These are phyloP conservation scores for Sisymbrium altissimum DNA, from an alignment of 345 rosid species.

Conservation along the genomic window DNA sequence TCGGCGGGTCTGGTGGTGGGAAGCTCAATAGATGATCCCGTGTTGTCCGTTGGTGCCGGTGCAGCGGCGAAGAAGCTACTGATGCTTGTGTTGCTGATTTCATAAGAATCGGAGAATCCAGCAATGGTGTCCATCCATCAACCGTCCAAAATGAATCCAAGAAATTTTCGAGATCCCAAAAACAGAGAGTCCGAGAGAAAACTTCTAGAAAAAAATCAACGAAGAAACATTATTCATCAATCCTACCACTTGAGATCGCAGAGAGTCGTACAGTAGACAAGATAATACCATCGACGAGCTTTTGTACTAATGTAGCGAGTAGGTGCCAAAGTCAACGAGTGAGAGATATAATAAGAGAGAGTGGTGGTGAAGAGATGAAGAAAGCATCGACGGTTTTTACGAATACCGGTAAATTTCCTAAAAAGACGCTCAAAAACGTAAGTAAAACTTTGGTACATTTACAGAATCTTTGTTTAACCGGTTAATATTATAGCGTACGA, in stretches of 20 bases:
- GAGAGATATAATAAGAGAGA: neutral
- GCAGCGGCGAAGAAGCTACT: conserved; percentile 35
- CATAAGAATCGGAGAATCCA: neutral
- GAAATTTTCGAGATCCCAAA: neutral
- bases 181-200: neutral
- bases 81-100: conserved; percentile 37
- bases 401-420: conserved; percentile 5
- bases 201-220: neutral
- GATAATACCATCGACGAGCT: conserved; percentile 1
- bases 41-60: conserved; percentile 1
- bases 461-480: neutral
- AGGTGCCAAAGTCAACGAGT: conserved; percentile 13
- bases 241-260: neutral
- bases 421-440: neutral
- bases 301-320: neutral
- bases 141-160: neutral
- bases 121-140: neutral
- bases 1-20: conserved; percentile 39
- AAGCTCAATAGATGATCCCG: conserved; percentile 22
- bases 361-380: conserved; percentile 8
- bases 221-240: neutral
- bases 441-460: neutral
- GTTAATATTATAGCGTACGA: neutral
- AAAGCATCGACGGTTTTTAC: neutral
- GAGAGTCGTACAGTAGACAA: neutral